Evolutionary conservation across 768 basidiomycete species (phyloP).

Genomic region (Phylloporus sp.): DNA sequence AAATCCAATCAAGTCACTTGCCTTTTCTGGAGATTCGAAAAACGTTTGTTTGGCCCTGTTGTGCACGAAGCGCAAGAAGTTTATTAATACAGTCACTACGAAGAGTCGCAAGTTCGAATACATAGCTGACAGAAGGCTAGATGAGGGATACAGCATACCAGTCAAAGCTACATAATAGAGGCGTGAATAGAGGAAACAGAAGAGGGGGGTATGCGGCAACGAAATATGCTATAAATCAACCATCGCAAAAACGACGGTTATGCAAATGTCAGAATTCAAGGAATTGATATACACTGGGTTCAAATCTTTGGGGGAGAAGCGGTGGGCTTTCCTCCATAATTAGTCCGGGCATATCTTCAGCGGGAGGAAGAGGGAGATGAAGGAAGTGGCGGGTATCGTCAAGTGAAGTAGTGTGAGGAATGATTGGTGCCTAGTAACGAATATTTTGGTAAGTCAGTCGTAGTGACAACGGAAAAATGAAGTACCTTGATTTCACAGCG

Average conservation of each 20-base stretch:
- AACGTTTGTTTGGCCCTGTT: conserved; percentile 27
- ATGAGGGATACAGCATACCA: conserved; percentile 28
- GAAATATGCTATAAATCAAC: conserved; percentile 29
- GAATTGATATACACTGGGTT: conserved; percentile 68
- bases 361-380: conserved; percentile 68
- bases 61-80: conserved; percentile 3
- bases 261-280: conserved; percentile 59
- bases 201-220: not conserved
- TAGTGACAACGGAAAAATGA: not conserved
- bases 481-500: conserved; percentile 81
- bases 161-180: conserved; percentile 28
- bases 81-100: not conserved
- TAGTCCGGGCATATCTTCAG: conserved; percentile 80
- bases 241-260: conserved; percentile 6
- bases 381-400: conserved; percentile 89
- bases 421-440: conserved; percentile 68
- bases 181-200: conserved; percentile 1
- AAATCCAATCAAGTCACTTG: conserved; percentile 11
- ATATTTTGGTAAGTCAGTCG: not conserved
- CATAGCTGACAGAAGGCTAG: conserved; percentile 4
- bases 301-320: conserved; percentile 59
- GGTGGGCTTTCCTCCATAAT: conserved; percentile 57
- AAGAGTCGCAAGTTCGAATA: not conserved
- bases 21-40: conserved; percentile 17
- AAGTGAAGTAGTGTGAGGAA: conserved; percentile 72